Conservation (phyloP, 208 protist genomes). For the Trypanosoma boissoni region DNA sequence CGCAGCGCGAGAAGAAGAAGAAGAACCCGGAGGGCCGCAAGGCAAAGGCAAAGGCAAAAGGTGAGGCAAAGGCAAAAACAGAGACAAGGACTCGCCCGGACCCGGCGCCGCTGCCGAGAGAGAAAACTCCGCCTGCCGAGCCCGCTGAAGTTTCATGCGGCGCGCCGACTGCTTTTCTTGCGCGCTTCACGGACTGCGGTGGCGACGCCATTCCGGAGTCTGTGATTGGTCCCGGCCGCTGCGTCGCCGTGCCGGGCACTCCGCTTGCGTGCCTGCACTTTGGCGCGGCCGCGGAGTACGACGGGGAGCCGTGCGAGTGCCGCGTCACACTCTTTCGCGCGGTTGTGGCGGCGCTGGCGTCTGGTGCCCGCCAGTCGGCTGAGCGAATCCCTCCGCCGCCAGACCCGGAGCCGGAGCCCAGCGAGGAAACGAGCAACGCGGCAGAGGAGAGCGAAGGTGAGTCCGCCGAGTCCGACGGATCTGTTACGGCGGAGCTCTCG, state of each 20-base stretch:
- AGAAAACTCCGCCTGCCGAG: too few species aligned
- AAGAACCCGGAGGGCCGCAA: constrained; percentile 27
- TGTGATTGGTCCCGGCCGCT: constrained; percentile 28
- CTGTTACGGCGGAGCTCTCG: constrained; percentile 36
- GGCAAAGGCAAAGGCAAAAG: constrained; percentile 29
- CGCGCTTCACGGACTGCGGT: constrained; percentile 20
- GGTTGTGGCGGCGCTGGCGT: constrained; percentile 47
- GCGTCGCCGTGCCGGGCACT: constrained; percentile 39
- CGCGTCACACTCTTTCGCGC: constrained; percentile 66
- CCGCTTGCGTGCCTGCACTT: constrained; percentile 43
- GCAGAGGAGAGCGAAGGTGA: constrained; percentile 20
- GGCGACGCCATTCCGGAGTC: constrained; percentile 23
- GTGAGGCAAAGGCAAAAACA: constrained; percentile 9
- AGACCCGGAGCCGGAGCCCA: background rate
- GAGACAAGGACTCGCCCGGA: too few species aligned
- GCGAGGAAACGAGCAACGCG: constrained; percentile 14
- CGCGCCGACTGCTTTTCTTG: constrained; percentile 19
- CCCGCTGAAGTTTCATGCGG: too few species aligned
- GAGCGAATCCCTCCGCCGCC: constrained; percentile 5
- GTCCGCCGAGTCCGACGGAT: constrained; percentile 10
- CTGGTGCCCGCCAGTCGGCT: constrained; percentile 17
- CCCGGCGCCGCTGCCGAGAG: too few species aligned
- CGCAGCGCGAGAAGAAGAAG: constrained; percentile 18
- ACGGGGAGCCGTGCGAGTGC: constrained; percentile 45
- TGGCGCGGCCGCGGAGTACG: constrained; percentile 27